Evolutionary conservation across 306 rosid species (phyloP).

Genomic region (Quercus parvula): DNA sequence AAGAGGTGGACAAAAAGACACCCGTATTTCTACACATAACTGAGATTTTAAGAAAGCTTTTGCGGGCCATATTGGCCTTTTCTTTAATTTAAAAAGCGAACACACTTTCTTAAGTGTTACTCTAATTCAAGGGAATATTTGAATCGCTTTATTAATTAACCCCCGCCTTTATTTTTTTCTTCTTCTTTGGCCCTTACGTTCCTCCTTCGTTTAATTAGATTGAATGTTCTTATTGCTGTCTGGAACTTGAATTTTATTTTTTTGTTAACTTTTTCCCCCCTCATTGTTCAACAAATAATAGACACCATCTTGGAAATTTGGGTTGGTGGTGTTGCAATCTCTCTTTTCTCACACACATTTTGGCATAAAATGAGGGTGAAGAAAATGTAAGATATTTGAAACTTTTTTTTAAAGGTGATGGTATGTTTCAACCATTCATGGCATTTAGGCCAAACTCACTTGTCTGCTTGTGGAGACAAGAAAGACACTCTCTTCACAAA

Average conservation of each 20-base stretch:
- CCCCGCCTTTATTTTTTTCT: constrained; percentile 4
- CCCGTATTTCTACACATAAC: constrained; percentile 37
- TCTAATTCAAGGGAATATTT: too few relatives aligned
- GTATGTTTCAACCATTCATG: too few relatives aligned
- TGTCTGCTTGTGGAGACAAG: constrained; percentile 50
- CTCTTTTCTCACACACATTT: neutral
- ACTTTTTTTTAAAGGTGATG: too few relatives aligned
- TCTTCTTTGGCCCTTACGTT: neutral
- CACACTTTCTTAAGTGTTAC: constrained; percentile 30
- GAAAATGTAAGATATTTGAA: too few relatives aligned
- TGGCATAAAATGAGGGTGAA: too few relatives aligned
- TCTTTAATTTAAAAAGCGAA: constrained; percentile 36
- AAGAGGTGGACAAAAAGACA: too few relatives aligned
- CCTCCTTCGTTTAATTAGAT: neutral
- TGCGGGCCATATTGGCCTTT: constrained; percentile 39
- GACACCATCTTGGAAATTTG: neutral
- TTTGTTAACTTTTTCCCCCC: neutral
- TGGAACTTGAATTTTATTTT: neutral
- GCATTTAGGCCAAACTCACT: too few relatives aligned
- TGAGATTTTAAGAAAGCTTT: constrained; percentile 29
- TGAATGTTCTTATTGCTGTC: constrained; percentile 5
- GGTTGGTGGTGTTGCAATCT: neutral
- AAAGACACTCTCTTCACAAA: constrained; percentile 36
- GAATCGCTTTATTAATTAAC: constrained; percentile 3
- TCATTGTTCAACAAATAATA: neutral